Evolutionary conservation across 768 basidiomycete species (phyloP), one percentile per base, ranked within the genome.

Genomic region (Lactarius akahatsu): DNA sequence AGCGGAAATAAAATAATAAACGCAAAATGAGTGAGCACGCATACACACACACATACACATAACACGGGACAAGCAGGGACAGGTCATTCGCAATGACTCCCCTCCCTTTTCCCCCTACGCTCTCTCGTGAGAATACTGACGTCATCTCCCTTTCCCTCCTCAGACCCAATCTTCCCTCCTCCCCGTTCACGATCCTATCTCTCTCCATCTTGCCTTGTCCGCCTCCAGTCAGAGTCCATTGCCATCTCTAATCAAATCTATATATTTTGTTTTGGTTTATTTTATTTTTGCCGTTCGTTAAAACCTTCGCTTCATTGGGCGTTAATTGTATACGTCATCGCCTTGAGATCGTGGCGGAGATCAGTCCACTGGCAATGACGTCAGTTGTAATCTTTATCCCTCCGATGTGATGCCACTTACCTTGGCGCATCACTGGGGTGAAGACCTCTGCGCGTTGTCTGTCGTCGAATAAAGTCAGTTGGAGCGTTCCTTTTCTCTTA

Each of bases 341-440:
- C 28, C 70, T 65, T 47, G 64, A 69, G 64, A 71, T 66, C 57
- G 70, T 69, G 61, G 70, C 70, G 47, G 70, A 57, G 64, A 71
- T 71, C 70, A 71, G 40, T 41, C 70, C 70, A 63, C 70, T 71
- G 9, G 23, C 34, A 54, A 59, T 71, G 70, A 71, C 70, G 70
- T 71, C 70, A 71, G 55, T 30, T 23, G 50, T 52, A 52, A 52
- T 52, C 50, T 55, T 45, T 32, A 13, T 11, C 20, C 20, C 20
- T 3, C 54, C 45, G 63, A 52, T 54, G 30, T 56, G 32, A 60
- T 34, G 52, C 30, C 41, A 74, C 85, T 72, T 70, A 91, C 91
- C 91, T 92, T 26, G 94, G 94, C n/a, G 91, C 90, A 41, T 89
- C 83, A 93, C 79, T 58, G 95, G 93, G 67, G 86, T 80, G 77